These are phyloP conservation scores for Pisolithus marmoratus DNA, from an alignment of 768 basidiomycete species.

Conservation along the genomic window DNA sequence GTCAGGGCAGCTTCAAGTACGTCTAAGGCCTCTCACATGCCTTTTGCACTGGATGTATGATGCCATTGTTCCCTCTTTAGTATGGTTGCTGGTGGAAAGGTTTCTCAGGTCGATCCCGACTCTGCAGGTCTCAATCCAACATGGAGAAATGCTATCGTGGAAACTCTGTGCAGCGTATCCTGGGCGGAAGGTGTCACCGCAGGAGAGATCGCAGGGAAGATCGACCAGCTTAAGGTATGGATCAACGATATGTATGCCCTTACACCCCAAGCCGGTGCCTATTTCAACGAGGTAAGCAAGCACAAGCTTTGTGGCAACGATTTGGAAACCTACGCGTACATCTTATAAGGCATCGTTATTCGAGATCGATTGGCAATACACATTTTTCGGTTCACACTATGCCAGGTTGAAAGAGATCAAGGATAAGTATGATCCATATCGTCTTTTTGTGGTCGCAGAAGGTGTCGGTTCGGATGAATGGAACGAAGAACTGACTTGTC, in stretches of 20 bases:
- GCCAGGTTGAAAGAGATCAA: too few relatives aligned
- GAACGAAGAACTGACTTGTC: too few relatives aligned
- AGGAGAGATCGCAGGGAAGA: conserved; percentile 8
- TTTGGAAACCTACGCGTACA: not conserved
- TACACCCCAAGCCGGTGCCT: too few relatives aligned
- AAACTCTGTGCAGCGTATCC: conserved; percentile 17
- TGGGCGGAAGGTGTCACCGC: conserved; percentile 20
- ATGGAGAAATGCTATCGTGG: conserved; percentile 38
- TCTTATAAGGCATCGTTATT: not conserved
- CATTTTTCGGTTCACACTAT: too few relatives aligned
- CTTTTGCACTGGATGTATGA: not conserved
- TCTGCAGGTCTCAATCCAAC: conserved; percentile 42
- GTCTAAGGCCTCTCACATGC: conserved; percentile 4
- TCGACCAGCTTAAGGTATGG: too few relatives aligned
- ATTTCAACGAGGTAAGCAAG: not conserved
- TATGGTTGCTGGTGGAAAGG: conserved; percentile 7
- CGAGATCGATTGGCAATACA: too few relatives aligned
- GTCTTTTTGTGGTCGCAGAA: too few relatives aligned
- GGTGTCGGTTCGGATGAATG: too few relatives aligned
- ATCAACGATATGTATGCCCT: too few relatives aligned
- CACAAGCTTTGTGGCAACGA: not conserved
- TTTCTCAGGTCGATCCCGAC: too few relatives aligned
- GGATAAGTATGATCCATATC: too few relatives aligned
- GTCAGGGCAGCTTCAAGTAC: not conserved
- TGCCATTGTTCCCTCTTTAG: not conserved